Evolutionary conservation across 2,329 filamentous ascomycete genomes (phyloP).

Genomic region (Aspergillus fischeri): DNA sequence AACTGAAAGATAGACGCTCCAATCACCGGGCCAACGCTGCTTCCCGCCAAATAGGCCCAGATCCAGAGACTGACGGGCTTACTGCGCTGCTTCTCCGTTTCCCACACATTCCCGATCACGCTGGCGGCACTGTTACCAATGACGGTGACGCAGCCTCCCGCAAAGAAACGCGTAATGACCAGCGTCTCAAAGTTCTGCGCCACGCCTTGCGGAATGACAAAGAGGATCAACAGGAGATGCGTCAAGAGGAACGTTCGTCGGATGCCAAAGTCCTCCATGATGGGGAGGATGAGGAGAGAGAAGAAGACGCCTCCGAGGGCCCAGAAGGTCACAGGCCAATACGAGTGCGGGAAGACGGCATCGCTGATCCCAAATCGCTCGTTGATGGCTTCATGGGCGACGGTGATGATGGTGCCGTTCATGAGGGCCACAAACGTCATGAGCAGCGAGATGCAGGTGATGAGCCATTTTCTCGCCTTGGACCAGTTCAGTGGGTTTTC

Average conservation of each 20-base stretch:
- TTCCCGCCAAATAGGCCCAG: slow-evolving; percentile 38
- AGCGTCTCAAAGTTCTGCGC: slow-evolving; percentile 46
- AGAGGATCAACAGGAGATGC: slow-evolving; percentile 38
- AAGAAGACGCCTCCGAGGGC: slow-evolving; percentile 26
- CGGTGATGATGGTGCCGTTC: slow-evolving; percentile 39
- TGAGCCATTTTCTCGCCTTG: slow-evolving; percentile 31
- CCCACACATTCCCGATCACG: slow-evolving; percentile 31
- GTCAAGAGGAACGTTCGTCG: slow-evolving; percentile 37
- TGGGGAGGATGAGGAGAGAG: slow-evolving; percentile 27
- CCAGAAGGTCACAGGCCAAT: slow-evolving; percentile 33
- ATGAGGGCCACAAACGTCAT: slow-evolving; percentile 32
- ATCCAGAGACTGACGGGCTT: slow-evolving; percentile 42
- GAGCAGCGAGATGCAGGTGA: slow-evolving; percentile 24
- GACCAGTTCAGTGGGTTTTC: slow-evolving; percentile 40
- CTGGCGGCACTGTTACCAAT: slow-evolving; percentile 34
- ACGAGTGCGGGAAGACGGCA: slow-evolving; percentile 26
- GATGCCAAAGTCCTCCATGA: slow-evolving; percentile 40
- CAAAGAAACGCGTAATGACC: slow-evolving; percentile 43
- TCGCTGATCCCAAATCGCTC: slow-evolving; percentile 28
- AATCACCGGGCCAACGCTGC: slow-evolving; percentile 44
- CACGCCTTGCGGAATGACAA: slow-evolving; percentile 41
- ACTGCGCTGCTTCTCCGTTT: slow-evolving; percentile 28
- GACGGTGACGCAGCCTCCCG: slow-evolving; percentile 39
- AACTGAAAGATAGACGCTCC: slow-evolving; percentile 32
- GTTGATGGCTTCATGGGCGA: slow-evolving; percentile 34